These are phyloP conservation scores for Coemansia sp. DNA, from an alignment of 192 early-diverging fungal genomes.

Conservation along the genomic window DNA sequence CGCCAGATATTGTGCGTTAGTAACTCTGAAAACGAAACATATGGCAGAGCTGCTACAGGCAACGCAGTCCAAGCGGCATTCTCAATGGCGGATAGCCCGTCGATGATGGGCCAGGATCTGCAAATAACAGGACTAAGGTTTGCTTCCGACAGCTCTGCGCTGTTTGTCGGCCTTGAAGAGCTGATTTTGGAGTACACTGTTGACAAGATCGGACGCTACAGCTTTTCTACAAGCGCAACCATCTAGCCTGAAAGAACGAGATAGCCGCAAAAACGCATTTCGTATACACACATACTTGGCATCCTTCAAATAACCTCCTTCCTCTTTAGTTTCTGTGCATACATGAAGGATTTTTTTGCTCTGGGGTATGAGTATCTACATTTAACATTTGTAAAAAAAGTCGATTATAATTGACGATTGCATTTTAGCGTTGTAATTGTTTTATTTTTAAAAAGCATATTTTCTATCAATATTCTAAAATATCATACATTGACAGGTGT, in stretches of 20 bases:
- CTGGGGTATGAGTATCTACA: too few relatives aligned
- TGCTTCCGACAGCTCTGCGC: slow-evolving; percentile 75
- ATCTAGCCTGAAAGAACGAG: slow-evolving; percentile 50
- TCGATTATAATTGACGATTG: too few relatives aligned
- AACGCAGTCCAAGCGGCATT: slow-evolving; percentile 2
- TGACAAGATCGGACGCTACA: slow-evolving; percentile 73
- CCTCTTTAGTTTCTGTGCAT: background rate
- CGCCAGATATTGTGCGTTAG: slow-evolving; percentile 80
- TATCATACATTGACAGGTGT: background rate
- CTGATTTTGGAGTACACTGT: slow-evolving; percentile 81
- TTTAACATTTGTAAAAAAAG: background rate
- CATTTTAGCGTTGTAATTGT: background rate
- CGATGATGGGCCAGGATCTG: slow-evolving; percentile 52
- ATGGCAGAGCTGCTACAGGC: slow-evolving; percentile 18
- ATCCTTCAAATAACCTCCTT: background rate
- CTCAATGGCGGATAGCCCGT: slow-evolving; percentile 16
- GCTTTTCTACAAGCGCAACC: slow-evolving; percentile 78
- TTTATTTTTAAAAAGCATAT: too few relatives aligned
- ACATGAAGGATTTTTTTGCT: too few relatives aligned
- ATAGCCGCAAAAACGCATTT: background rate
- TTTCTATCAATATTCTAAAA: too few relatives aligned
- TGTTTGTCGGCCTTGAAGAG: slow-evolving; percentile 90
- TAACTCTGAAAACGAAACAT: slow-evolving; percentile 8
- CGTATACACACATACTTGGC: background rate
- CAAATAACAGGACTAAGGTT: slow-evolving; percentile 87